Base-by-base conservation (phyloP, 306 rosid genomes). In the Senna siamea region DNA sequence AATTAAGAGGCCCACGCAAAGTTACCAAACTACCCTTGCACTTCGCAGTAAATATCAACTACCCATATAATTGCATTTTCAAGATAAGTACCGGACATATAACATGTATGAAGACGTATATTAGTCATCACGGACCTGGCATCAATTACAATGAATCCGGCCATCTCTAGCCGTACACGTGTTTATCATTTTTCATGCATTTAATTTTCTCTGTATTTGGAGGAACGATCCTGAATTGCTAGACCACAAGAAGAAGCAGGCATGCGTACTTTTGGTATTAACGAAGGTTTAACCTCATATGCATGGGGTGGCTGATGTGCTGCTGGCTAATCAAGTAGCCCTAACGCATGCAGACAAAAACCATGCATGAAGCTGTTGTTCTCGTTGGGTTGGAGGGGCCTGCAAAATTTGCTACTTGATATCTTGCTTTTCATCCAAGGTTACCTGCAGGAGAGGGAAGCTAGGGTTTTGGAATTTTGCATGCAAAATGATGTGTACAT, bases 161-260 rank as follows among this genome's bases (percentile, higher is more conserved):
- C 9, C 74, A 69, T 75, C 74, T 55, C 6, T 46, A 26, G 69
- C 83, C 84, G 81, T 87, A 85, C 91, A 90, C 95, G 88, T 82
- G 90, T 86, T 73, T 71, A 37, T 56, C 23, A 60, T 47, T 75
- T 79, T 68, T 52, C 77, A 71, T 78, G 66, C 51, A 65, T 37
- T 68, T 43, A 26, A 26, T 26, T n/a, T n/a, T n/a, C n/a, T n/a
- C n/a, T n/a, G n/a, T n/a, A n/a, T n/a, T n/a, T n/a, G n/a, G n/a
- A n/a, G n/a, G n/a, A n/a, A n/a, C n/a, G n/a, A n/a, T n/a, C n/a
- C n/a, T n/a, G n/a, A n/a, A n/a, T 26, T 26, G 30, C 30, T 26
- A 26, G 30, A 26, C 30, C 30, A 26, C 30, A 26, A 26, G 30
- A 26, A 26, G 30, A 26, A 26, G 30, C 30, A 26, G 30, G 66